Base-by-base conservation (phyloP, 441 rosid species). In the Erodium trifolium region DNA sequence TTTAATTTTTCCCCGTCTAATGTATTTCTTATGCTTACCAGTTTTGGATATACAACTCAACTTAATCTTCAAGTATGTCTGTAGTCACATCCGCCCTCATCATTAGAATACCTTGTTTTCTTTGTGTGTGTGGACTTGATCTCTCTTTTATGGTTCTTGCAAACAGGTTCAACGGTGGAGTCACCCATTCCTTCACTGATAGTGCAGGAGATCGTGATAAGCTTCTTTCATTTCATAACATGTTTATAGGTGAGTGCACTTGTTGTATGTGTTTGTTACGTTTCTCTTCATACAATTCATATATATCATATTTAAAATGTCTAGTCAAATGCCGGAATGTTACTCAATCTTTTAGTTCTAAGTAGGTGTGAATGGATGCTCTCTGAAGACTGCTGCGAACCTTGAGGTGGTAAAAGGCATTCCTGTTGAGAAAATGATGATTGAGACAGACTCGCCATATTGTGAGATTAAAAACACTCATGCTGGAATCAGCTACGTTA, bases 391-490 rank as follows among this genome's bases (percentile, higher is more conserved):
- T 27, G 76, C 79, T 53, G 97, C 91, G 77, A 90, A 91, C 81
- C 84, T 94, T 80, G 87, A 86, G 49, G 94, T 90, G 51, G 84
- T 90, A 72, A 87, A 72, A 72, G 86, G 79, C 10, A 81, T 94
- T 71, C 97, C 96, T 3, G 68, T 85, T 67, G 97, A 87, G 76
- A 88, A 89, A 79, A 88, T 90, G 96, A 94, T 91, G 97, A 87
- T 94, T 12, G 99, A 94, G 79, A 94, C 96, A 3, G 99, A 94
- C 80, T 91, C 99, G 73, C 99, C 99, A 3, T 93, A 93, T 67
- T 94, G 96, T 69, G 97, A 94, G 37, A 86, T 94, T 27, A 94
- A 82, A 73, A 94, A 78, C 81, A 86, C 96, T 66, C 93, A 91
- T 68, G 93, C 97, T 2, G 93, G 97, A 47, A 83, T 86, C 35